These are phyloP conservation scores for Apophysomyces variabilis DNA, from an alignment of 371 early-diverging fungal species.

Conservation along the genomic window DNA sequence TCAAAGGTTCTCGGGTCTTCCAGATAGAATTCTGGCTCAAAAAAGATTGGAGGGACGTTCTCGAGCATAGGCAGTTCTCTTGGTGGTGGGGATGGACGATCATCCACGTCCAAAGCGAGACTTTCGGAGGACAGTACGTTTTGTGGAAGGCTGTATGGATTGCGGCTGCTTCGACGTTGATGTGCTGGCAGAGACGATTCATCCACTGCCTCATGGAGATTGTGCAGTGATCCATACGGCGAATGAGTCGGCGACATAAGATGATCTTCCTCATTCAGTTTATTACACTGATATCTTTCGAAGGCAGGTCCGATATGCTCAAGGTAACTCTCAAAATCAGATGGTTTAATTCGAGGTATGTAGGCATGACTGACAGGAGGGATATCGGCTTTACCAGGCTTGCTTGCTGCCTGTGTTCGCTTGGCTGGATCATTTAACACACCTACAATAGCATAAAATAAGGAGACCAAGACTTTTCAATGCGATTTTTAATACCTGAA, in stretches of 20 bases:
- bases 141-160: conserved; percentile 63
- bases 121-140: conserved; percentile 50
- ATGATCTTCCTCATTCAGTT: conserved; percentile 30
- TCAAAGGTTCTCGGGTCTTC: conserved; percentile 89
- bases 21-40: conserved; percentile 81
- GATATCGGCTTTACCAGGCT: conserved; percentile 65
- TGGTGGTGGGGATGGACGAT: conserved; percentile 29
- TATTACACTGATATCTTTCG: conserved; percentile 65
- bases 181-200: conserved; percentile 20
- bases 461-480: not conserved
- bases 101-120: conserved; percentile 38
- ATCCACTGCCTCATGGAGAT: conserved; percentile 13
- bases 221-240: conserved; percentile 29
- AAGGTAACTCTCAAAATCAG: conserved; percentile 73
- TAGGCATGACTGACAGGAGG: conserved; percentile 71
- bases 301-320: conserved; percentile 62
- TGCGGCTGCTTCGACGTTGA: conserved; percentile 49
- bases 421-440: conserved; percentile 66
- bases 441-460: conserved; percentile 34
- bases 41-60: conserved; percentile 87
- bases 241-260: conserved; percentile 16
- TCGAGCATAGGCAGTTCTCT: conserved; percentile 69
- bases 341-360: conserved; percentile 62
- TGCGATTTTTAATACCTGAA: conserved; percentile 32
- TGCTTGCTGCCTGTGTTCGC: conserved; percentile 41